Evolutionary conservation across 2,329 filamentous ascomycete genomes (phyloP), one percentile per base, ranked within the genome.

Genomic region (Venturia effusa): DNA sequence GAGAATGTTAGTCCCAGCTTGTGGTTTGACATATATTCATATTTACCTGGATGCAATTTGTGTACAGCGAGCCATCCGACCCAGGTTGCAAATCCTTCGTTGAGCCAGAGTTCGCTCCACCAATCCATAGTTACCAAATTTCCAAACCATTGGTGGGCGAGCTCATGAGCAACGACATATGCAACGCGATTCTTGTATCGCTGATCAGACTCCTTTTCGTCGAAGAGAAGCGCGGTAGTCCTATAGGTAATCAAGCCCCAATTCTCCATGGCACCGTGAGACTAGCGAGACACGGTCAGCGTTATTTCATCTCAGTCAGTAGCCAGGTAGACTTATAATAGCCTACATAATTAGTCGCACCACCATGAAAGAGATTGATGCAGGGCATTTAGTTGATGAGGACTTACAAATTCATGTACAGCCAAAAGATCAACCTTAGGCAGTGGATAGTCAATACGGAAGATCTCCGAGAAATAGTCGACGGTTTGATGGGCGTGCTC

Each of bases 81-180:
- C 93, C 93, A 97, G 3, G 94, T 99, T 51, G 94, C 94, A 73
- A 99, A 99, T 15, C 92, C 92, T 76, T 97, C 93, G 71, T 96
- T 96, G 62, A 96, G 83, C 92, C 92, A 96, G 48, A 94, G 51
- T 17, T 95, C 89, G 72, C 88, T 90, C 90, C 90, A 94, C 91
- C 92, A 96, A 74, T 96, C 90, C 92, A 96, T 96, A 6, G 92
- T 96, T 54, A 96, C 92, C 13, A 96, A 83, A 74, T 96, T 95
- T 43, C 92, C 92, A 70, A 96, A 96, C 92, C 92, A 96, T 78
- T 96, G 92, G 73, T 96, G 92, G 64, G 92, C 94, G 67, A 99
- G 82, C 76, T 99, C 94, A 76, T 99, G 94, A n/a, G 94, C 93
- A 61, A 97, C 92, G 64, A 97, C 92, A 71, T 99, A 97, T 39